phyloP scores from a whole-genome alignment of 192 early-diverging fungal species.

The Obelidium mucronatum region DNA sequence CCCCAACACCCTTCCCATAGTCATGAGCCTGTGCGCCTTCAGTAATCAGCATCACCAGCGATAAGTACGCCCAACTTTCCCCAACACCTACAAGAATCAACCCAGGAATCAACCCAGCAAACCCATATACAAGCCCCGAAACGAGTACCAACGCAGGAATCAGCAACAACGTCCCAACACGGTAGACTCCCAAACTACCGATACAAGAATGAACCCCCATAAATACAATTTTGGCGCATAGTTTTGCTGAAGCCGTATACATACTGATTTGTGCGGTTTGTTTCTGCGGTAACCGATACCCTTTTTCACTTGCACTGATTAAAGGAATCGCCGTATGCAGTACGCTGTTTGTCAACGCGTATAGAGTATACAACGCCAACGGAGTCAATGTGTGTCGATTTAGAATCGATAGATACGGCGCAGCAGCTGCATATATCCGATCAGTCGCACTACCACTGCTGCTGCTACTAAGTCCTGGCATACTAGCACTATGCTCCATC shows the following conservation, averaged over 20 bases:
- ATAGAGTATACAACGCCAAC: conserved; percentile 36
- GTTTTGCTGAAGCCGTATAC: conserved; percentile 41
- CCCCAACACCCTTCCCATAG: neutral
- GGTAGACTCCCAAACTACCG: conserved; percentile 38
- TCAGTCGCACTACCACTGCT: neutral
- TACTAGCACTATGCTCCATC: too few relatives aligned
- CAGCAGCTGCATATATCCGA: neutral
- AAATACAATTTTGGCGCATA: conserved; percentile 39
- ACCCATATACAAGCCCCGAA: neutral
- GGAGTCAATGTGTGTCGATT: conserved; percentile 27
- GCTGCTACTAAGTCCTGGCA: neutral
- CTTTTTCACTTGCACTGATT: conserved; percentile 29
- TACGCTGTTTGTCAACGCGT: conserved; percentile 36
- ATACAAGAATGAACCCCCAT: conserved; percentile 33
- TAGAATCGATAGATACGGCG: conserved; percentile 37
- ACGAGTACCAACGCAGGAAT: conserved; percentile 31
- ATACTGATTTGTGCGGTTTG: conserved; percentile 19
- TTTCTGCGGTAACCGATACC: conserved; percentile 6
- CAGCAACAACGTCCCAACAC: conserved; percentile 25
- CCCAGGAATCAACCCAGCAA: conserved; percentile 14
- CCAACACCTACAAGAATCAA: conserved; percentile 39
- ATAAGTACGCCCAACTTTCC: conserved; percentile 44
- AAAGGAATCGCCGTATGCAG: conserved; percentile 47
- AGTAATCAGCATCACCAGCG: conserved; percentile 48
- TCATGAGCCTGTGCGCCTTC: conserved; percentile 29